phyloP scores from a whole-genome alignment of 148 eudicot species.

The Rhododendron ferrugineum region DNA sequence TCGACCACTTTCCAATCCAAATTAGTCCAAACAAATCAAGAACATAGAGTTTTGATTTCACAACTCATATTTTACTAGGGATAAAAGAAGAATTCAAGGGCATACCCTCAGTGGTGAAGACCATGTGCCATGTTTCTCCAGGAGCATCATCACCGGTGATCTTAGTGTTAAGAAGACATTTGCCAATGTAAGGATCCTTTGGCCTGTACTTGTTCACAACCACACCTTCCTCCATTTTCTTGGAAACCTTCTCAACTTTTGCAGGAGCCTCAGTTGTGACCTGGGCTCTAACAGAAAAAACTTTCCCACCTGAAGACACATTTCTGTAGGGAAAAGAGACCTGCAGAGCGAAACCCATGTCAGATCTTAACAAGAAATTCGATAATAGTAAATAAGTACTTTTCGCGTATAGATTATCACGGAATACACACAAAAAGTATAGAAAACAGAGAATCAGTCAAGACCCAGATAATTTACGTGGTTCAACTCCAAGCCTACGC shows the following conservation, averaged over 20 bases:
- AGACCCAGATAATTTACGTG: background rate
- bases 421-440: background rate
- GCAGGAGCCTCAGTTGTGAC: conserved; percentile 65
- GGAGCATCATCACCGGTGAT: conserved; percentile 98
- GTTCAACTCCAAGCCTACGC: background rate
- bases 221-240: conserved; percentile 93
- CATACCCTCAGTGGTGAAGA: conserved; percentile 84
- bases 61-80: background rate
- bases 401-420: background rate
- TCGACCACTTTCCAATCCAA: background rate
- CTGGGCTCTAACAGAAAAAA: conserved; percentile 64
- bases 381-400: background rate
- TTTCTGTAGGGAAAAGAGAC: conserved; percentile 53
- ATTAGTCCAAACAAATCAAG: background rate
- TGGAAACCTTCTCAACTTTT: conserved; percentile 69
- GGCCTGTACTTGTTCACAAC: conserved; percentile 80
- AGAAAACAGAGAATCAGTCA: background rate
- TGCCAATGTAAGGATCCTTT: conserved; percentile 81
- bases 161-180: conserved; percentile 81
- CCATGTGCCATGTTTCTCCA: conserved; percentile 99
- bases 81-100: background rate
- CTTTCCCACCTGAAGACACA: conserved; percentile 41
- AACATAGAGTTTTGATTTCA: background rate
- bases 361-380: background rate
- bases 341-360: conserved; percentile 29